Evolutionary conservation across 2,329 filamentous ascomycete species (phyloP).

Genomic region (Intubia oerlemansii): DNA sequence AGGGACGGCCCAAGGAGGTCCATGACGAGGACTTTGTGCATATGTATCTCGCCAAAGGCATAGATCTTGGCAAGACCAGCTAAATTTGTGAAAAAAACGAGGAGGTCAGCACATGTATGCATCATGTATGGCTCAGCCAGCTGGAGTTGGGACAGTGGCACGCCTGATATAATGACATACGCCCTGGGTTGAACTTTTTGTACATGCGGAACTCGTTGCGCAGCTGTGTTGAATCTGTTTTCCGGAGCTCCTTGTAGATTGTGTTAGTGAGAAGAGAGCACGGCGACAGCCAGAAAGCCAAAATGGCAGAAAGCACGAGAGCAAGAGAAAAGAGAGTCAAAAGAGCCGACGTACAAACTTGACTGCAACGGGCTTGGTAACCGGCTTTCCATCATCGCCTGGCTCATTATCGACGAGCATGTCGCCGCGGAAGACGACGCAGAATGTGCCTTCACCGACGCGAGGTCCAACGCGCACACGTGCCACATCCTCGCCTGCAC

Average conservation of each 20-base stretch:
- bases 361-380: slow-evolving; percentile 1
- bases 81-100: no score
- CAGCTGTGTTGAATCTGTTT: slow-evolving; percentile 7
- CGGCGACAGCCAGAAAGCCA: no score
- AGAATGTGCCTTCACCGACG: slow-evolving; percentile 8
- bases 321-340: not conserved
- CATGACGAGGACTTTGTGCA: slow-evolving; percentile 9
- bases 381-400: no score
- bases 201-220: slow-evolving; percentile 9
- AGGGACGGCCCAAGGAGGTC: slow-evolving; percentile 7
- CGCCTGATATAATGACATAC: no score
- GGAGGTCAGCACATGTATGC: no score
- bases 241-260: slow-evolving; percentile 7
- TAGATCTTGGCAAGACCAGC: slow-evolving; percentile 7
- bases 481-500: slow-evolving; percentile 2
- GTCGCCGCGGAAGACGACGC: slow-evolving; percentile 7
- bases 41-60: slow-evolving; percentile 7
- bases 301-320: not conserved
- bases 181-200: slow-evolving; percentile 4
- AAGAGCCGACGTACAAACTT: slow-evolving; percentile 8
- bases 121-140: no score
- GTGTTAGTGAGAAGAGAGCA: no score
- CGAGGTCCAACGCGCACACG: slow-evolving; percentile 5
- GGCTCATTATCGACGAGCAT: not conserved
- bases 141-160: no score